Percentiles rank a stretch among this genome's conserved stretches.
Conservation (phyloP, 805 yeast species). For the Cyberlindnera nakhonratchasimensis region DNA sequence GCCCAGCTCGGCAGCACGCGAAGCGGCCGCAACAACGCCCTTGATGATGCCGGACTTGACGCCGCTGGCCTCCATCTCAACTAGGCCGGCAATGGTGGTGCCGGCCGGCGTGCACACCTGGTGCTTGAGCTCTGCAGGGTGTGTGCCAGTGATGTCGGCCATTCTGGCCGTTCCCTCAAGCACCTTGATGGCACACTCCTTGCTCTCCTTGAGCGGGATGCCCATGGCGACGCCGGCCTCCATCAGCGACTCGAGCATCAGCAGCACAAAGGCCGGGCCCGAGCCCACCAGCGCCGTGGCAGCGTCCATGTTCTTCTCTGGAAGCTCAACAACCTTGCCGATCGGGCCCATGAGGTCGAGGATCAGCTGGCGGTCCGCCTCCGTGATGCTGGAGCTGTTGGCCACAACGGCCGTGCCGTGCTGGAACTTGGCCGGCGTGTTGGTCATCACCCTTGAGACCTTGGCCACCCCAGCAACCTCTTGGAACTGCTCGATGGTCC, state of each 20-base stretch:
- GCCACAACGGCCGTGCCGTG: slow-evolving; percentile 94
- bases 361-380: slow-evolving; percentile 39
- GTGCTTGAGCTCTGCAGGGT: slow-evolving; percentile 84
- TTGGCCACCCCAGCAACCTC: slow-evolving; percentile 43
- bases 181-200: slow-evolving; percentile 86
- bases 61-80: slow-evolving; percentile 88
- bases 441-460: slow-evolving; percentile 94
- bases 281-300: slow-evolving; percentile 95
- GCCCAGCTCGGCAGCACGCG: slow-evolving; percentile 60
- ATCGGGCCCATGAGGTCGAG: slow-evolving; percentile 58
- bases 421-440: slow-evolving; percentile 92
- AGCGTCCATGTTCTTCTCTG: slow-evolving; percentile 94
- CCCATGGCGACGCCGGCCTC: slow-evolving; percentile 97
- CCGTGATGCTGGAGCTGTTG: slow-evolving; percentile 50
- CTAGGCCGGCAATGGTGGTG: slow-evolving; percentile 91
- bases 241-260: slow-evolving; percentile 85
- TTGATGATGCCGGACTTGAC: slow-evolving; percentile 83
- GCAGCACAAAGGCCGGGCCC: slow-evolving; percentile 90
- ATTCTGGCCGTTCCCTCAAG: slow-evolving; percentile 91
- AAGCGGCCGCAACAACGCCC: slow-evolving; percentile 91
- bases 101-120: slow-evolving; percentile 97
- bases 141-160: slow-evolving; percentile 77
- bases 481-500: slow-evolving; percentile 73
- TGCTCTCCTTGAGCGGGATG: slow-evolving; percentile 78
- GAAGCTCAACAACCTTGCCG: slow-evolving; percentile 62